Percentiles rank a stretch among this genome's conserved stretches.
phyloP scores from a whole-genome alignment of 345 rosid species.

The Firmiana major region DNA sequence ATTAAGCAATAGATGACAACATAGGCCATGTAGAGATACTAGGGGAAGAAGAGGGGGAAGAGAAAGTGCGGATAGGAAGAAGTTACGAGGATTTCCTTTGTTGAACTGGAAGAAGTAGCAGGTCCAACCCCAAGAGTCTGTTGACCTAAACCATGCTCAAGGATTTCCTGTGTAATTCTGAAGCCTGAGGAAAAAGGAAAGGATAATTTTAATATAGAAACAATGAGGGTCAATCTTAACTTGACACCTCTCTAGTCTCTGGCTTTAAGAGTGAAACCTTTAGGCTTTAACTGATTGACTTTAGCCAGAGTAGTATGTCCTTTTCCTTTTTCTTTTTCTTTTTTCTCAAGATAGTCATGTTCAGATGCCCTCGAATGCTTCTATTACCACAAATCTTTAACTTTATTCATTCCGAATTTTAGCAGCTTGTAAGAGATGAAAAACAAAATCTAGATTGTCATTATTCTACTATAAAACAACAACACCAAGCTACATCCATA shows the following conservation, averaged over 20 bases:
- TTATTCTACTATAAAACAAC: not conserved
- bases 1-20: not conserved
- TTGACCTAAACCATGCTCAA: slow-evolving; percentile 51
- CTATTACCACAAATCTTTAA: not conserved
- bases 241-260: not conserved
- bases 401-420: not conserved
- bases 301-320: not conserved
- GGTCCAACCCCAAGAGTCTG: slow-evolving; percentile 44
- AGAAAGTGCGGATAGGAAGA: not conserved
- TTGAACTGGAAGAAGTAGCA: slow-evolving; percentile 33
- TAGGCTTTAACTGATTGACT: not conserved
- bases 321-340: not conserved
- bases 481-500: not conserved
- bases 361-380: not conserved
- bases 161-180: slow-evolving; percentile 64
- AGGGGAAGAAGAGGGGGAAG: not conserved
- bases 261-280: not conserved
- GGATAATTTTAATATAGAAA: not conserved
- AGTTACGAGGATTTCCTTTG: slow-evolving; percentile 35
- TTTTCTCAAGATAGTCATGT: not conserved
- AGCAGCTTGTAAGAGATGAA: not conserved
- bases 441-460: not conserved
- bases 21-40: not conserved
- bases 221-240: not conserved
- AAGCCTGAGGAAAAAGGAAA: slow-evolving; percentile 47